Base-by-base conservation (phyloP, 2,329 filamentous ascomycete genomes). In the Claviceps sp. region DNA sequence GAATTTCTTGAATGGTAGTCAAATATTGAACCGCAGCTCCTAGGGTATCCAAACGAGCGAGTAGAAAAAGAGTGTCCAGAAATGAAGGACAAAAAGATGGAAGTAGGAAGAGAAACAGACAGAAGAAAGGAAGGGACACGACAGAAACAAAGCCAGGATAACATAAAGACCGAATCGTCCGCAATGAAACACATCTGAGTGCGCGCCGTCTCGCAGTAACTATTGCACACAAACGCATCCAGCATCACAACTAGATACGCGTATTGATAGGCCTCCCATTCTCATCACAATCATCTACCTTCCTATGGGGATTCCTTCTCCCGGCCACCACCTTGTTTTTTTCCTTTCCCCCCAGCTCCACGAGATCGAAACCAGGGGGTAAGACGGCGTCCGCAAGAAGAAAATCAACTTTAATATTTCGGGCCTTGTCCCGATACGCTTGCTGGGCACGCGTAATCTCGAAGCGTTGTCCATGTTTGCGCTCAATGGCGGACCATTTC, bases 381-480 rank as follows among this genome's bases (percentile, higher is more conserved):
- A 81, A 63, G 10, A 64, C 40, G 2, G 53, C 55, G 58, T 79
- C 74, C 2, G 64, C 61, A 48, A 71, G 67, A 16, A 81, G 65
- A 46, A 74, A 68, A 37, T 74, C 70, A 39, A 76, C 73, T 65
- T 81, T 81, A 51, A 78, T 56, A 52, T 77, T 73, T 48, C 77
- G 73, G n/a, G 77, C 77, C 63, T 75, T 77, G 67, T 81, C 77
- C 6, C 77, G 75, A 52, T 77, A 70, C 4, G 75, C 73, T 61
- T 80, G 77, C 64, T 80, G 77, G 57, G 73, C 71, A 49, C 77
- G 74, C 2, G 60, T 60, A 16, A 63, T 56, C 44, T 74, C 65
- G 51, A 78, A 78, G 2, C 52, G 53, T 17, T 66, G 37, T 0
- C 58, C 58, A 26, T 68, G 62, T 4, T 58, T 42, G 26, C 55